Evolutionary conservation across 1,284 basidiomycete genomes (phyloP), one percentile per base, ranked within the genome.

Genomic region (Melampsora allii-populina): DNA sequence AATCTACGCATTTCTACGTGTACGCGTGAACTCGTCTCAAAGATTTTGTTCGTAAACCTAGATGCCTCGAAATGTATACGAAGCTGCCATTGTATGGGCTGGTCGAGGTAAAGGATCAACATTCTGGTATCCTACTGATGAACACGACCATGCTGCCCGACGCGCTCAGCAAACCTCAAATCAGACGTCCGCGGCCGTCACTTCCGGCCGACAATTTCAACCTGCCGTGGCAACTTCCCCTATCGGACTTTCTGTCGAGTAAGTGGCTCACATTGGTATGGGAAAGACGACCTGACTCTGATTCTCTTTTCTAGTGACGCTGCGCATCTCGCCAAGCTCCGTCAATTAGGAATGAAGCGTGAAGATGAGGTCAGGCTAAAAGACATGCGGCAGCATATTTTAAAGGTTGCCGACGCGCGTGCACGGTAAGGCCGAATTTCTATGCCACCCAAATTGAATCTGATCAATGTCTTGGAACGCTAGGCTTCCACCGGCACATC

Each of bases 61-160:
- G 92, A 83, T 92, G 33, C 84, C 91, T 6, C 85, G 91, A 67
- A 86, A 88, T 63, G 88, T 96, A 6, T 88, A 97, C 66, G 90
- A 94, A 76, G 89, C 91, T 0, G 91, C 92, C 0, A 86, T 94
- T 6, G 85, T 87, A 66, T 96, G 93, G 93, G 92, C 93, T 0
- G 89, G 89, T 85, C 89, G 78, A 33, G 76, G 77, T 27, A 59
- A 68, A 48, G 33, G 27, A 24, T 75, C 72, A 21, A 33, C 65
- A 0, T 75, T 75, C 45, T 75, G 72, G 72, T 56, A 63, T 53
- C 27, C 59, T 36, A 36, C n/a, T 7, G 50, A 56, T 56, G 27
- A 56, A 9, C 21, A 24, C 10, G 50, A 56, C 27, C 50, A 56
- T 56, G n/a, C 50, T 24, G 7, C 50, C 27, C 50, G 50, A 24